These are phyloP conservation scores for Sanguinoderma infundibulare DNA, from an alignment of 1,284 basidiomycete genomes.

Conservation along the genomic window DNA sequence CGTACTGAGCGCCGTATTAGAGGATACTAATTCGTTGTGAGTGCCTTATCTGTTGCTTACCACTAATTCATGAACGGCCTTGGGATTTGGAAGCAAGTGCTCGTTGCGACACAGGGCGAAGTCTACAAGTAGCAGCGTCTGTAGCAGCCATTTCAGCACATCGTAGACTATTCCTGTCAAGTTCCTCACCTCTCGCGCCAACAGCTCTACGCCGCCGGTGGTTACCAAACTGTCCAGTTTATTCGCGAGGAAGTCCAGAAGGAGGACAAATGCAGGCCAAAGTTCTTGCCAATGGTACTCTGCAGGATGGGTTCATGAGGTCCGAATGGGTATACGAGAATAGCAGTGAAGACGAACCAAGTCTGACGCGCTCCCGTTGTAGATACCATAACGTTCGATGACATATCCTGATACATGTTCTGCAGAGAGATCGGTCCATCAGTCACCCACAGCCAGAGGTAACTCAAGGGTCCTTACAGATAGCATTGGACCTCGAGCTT, in stretches of 20 bases:
- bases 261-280: conserved; percentile 57
- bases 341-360: conserved; percentile 45
- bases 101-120: conserved; percentile 54
- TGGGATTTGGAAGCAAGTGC: conserved; percentile 52
- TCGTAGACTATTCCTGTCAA: not conserved
- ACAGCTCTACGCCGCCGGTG: conserved; percentile 52
- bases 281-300: conserved; percentile 69
- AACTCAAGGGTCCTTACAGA: conserved; percentile 42
- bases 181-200: conserved; percentile 53
- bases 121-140: conserved; percentile 50
- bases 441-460: not conserved
- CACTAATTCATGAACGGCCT: conserved; percentile 59
- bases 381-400: conserved; percentile 59
- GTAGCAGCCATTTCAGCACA: not conserved
- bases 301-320: conserved; percentile 29
- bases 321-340: not conserved
- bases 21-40: not conserved
- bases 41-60: conserved; percentile 45
- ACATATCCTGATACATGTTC: conserved; percentile 55
- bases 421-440: not conserved
- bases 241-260: conserved; percentile 57
- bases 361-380: conserved; percentile 50
- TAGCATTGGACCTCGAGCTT: conserved; percentile 60
- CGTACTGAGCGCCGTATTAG: conserved; percentile 49
- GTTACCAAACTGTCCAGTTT: conserved; percentile 54